Conservation (phyloP, 306 rosid species). For the Oxytropis ochrocephala region DNA sequence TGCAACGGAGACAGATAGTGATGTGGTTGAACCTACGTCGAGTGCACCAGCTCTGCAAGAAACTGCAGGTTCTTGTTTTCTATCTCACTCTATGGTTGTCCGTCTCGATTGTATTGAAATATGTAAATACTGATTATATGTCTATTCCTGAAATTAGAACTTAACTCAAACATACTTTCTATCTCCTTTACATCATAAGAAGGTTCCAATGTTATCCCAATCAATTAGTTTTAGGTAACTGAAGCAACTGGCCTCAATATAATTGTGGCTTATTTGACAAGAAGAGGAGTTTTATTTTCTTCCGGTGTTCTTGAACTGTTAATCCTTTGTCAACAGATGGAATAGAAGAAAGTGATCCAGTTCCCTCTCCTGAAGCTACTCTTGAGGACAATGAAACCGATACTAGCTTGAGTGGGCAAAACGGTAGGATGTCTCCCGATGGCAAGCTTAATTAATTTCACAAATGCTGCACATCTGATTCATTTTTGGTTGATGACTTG, state of each 20-base stretch:
- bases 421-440: too few relatives aligned
- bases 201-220: slow-evolving; percentile 24
- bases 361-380: slow-evolving; percentile 11
- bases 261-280: not conserved
- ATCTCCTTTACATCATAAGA: slow-evolving; percentile 28
- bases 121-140: not conserved
- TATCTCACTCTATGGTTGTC: not conserved
- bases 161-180: slow-evolving; percentile 13
- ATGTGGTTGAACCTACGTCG: slow-evolving; percentile 31
- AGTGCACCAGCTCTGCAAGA: slow-evolving; percentile 28
- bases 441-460: too few relatives aligned
- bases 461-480: too few relatives aligned
- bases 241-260: not conserved
- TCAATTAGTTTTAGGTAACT: slow-evolving; percentile 6
- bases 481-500: too few relatives aligned
- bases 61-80: slow-evolving; percentile 37
- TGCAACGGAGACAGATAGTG: slow-evolving; percentile 27
- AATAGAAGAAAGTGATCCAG: slow-evolving; percentile 20
- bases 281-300: not conserved
- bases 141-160: not conserved
- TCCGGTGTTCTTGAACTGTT: slow-evolving; percentile 1
- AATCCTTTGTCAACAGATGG: slow-evolving; percentile 25
- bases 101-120: slow-evolving; percentile 1
- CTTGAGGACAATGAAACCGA: too few relatives aligned
- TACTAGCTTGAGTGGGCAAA: too few relatives aligned